Evolutionary conservation across 371 early-diverging fungal genomes (phyloP).

Genomic region (Apophysomyces ossiformis): DNA sequence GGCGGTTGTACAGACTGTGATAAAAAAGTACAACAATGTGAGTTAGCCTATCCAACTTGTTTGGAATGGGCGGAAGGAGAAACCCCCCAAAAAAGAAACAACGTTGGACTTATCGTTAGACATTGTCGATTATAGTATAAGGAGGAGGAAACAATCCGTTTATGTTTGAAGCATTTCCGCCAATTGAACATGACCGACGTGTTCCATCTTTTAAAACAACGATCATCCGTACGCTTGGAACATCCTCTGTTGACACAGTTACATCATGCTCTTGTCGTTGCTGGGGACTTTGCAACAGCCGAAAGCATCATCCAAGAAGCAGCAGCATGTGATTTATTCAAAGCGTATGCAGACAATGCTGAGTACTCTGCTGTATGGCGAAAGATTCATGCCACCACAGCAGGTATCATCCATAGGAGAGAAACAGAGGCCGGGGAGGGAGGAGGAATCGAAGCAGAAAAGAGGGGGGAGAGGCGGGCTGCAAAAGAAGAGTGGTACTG

Average conservation of each 20-base stretch:
- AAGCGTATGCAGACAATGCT: slow-evolving; percentile 65
- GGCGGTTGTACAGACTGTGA: slow-evolving; percentile 64
- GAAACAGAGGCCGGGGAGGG: no score
- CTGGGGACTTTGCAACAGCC: slow-evolving; percentile 73
- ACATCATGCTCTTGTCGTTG: slow-evolving; percentile 66
- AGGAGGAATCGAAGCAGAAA: no score
- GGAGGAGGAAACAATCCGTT: slow-evolving; percentile 79
- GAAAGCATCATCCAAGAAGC: slow-evolving; percentile 74
- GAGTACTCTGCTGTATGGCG: slow-evolving; percentile 80
- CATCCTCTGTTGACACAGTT: slow-evolving; percentile 80
- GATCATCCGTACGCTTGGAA: slow-evolving; percentile 71
- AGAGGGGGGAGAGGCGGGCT: no score
- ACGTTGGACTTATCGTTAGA: no score
- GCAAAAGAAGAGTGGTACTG: no score
- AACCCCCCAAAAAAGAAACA: no score
- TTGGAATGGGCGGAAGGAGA: no score
- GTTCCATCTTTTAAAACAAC: slow-evolving; percentile 69
- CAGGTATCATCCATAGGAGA: slow-evolving; percentile 19
- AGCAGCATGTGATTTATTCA: slow-evolving; percentile 63
- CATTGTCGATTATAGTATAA: slow-evolving; percentile 51
- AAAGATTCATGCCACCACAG: slow-evolving; percentile 46
- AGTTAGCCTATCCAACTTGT: slow-evolving; percentile 12
- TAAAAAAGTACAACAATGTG: slow-evolving; percentile 71
- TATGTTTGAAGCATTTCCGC: slow-evolving; percentile 90
- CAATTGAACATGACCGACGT: slow-evolving; percentile 78